Conservation (phyloP, 2,329 filamentous ascomycete species). For the Colletotrichum sojae region DNA sequence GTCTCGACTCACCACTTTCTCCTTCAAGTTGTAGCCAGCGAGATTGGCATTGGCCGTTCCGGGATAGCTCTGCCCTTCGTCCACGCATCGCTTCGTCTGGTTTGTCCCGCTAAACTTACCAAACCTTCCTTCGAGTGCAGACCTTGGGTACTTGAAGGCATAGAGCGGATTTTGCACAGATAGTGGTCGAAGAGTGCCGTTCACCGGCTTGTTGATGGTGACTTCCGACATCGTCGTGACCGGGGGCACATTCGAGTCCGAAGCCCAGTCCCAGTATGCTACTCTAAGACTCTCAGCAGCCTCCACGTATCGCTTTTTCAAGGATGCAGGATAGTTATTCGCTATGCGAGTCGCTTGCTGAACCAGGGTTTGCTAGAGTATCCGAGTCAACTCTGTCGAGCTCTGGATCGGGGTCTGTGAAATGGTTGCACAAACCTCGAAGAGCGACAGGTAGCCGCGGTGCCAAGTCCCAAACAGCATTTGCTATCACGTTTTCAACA, state of each 20-base stretch:
- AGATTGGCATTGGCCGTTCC: conserved; percentile 55
- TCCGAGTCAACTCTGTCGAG: not conserved
- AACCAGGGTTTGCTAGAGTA: conserved; percentile 46
- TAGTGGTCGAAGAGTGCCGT: conserved; percentile 45
- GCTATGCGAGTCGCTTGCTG: conserved; percentile 45
- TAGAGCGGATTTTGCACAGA: conserved; percentile 67
- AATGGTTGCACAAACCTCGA: conserved; percentile 49
- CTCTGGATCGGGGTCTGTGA: not conserved
- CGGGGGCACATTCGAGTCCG: conserved; percentile 57
- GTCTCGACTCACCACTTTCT: conserved; percentile 55
- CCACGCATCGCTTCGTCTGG: conserved; percentile 34
- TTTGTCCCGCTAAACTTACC: conserved; percentile 46
- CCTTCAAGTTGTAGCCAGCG: conserved; percentile 51
- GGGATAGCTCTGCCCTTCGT: conserved; percentile 52
- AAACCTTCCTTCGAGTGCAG: conserved; percentile 55
- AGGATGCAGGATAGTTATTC: conserved; percentile 19
- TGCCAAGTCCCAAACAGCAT: conserved; percentile 46
- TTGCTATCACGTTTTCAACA: conserved; percentile 59
- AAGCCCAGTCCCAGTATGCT: conserved; percentile 71
- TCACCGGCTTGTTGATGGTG: conserved; percentile 58
- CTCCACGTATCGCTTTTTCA: conserved; percentile 51
- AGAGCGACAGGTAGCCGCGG: conserved; percentile 42
- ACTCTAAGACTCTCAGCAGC: conserved; percentile 63
- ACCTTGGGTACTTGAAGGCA: conserved; percentile 63
- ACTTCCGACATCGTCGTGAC: conserved; percentile 54